Conservation (phyloP, 2,329 filamentous ascomycete species). For the Nothophoma quercina region DNA sequence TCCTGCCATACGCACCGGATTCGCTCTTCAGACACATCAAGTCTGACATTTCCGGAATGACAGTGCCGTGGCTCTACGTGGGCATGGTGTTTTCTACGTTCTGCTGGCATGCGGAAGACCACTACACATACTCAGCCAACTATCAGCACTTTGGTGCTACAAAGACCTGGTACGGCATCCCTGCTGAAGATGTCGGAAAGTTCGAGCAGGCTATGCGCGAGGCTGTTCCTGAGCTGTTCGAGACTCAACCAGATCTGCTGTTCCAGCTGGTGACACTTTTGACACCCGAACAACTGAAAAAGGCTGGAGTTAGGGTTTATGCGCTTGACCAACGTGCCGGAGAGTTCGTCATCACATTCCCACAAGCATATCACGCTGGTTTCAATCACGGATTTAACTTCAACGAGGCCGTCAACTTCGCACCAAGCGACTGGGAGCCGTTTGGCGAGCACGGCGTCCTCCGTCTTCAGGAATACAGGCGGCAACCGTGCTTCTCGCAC, state of each 20-base stretch:
- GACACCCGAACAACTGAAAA: conserved; percentile 89
- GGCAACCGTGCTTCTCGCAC: conserved; percentile 96
- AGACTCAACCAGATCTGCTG: conserved; percentile 92
- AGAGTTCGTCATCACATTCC: conserved; percentile 95
- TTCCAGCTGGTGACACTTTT: conserved; percentile 98
- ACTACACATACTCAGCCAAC: conserved; percentile 96
- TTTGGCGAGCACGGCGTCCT: conserved; percentile 87
- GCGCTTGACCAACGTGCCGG: conserved; percentile 95
- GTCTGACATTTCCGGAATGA: conserved; percentile 98
- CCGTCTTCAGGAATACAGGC: conserved; percentile 82
- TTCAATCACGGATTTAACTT: conserved; percentile 99
- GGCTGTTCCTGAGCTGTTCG: conserved; percentile 94
- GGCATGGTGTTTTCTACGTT: conserved; percentile 99
- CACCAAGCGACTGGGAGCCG: conserved; percentile 92
- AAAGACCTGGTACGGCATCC: conserved; percentile 99
- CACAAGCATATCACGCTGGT: conserved; percentile 94
- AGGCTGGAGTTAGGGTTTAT: conserved; percentile 91
- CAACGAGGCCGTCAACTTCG: conserved; percentile 98
- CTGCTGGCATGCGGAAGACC: conserved; percentile 99
- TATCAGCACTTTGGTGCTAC: conserved; percentile 98
- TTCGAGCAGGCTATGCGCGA: conserved; percentile 96
- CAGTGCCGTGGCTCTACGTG: conserved; percentile 97
- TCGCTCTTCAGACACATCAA: conserved; percentile 98
- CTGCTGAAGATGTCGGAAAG: conserved; percentile 89
- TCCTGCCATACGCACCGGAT: conserved; percentile 87